phyloP scores from a whole-genome alignment of 2,329 filamentous ascomycete genomes.

The Rosellinia necatrix region DNA sequence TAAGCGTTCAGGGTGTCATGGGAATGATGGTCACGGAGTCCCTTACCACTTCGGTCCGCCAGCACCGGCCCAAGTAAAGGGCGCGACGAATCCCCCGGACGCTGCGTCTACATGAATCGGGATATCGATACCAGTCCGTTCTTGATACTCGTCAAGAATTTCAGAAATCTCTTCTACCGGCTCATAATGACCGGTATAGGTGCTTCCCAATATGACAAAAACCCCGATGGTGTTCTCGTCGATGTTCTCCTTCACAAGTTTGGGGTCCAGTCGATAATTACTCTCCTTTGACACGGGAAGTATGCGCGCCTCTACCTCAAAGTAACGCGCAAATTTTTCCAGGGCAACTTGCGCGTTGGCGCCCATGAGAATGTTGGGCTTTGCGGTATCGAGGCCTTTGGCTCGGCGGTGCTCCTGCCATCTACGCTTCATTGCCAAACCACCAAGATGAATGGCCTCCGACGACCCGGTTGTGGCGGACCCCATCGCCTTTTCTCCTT shows the following conservation, averaged over 20 bases:
- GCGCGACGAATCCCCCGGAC: constrained; percentile 65
- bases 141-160: constrained; percentile 66
- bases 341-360: constrained; percentile 74
- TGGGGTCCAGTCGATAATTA: constrained; percentile 65
- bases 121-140: constrained; percentile 65
- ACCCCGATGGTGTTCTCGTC: constrained; percentile 80
- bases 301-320: constrained; percentile 71
- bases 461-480: constrained; percentile 72
- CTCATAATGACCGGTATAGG: constrained; percentile 76
- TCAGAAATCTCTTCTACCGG: constrained; percentile 70
- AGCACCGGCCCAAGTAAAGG: constrained; percentile 60
- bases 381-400: constrained; percentile 63
- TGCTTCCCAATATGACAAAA: constrained; percentile 73
- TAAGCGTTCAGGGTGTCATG: background rate
- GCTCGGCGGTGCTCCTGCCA: constrained; percentile 67
- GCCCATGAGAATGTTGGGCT: constrained; percentile 77
- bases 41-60: constrained; percentile 62
- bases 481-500: constrained; percentile 67
- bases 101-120: constrained; percentile 71
- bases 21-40: background rate
- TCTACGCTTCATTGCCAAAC: constrained; percentile 73
- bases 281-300: constrained; percentile 66
- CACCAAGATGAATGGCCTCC: constrained; percentile 59
- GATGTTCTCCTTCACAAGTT: constrained; percentile 67
- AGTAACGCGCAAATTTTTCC: constrained; percentile 75